These are phyloP conservation scores for Lachancea meyersii DNA, from an alignment of 805 yeast genomes.

Conservation along the genomic window DNA sequence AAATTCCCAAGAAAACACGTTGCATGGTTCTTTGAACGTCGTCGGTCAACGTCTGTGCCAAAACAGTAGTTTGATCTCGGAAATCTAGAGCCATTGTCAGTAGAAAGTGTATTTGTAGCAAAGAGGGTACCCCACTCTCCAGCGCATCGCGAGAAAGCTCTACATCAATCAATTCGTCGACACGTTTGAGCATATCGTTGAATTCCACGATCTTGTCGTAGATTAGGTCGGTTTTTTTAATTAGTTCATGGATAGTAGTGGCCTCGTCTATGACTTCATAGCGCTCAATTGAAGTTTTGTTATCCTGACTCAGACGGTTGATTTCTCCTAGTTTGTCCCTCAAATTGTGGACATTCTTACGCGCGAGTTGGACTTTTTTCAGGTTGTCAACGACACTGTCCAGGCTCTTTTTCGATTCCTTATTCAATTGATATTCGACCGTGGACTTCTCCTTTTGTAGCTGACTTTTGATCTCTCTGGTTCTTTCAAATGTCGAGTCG, in stretches of 20 bases:
- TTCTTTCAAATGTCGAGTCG: slow-evolving; percentile 49
- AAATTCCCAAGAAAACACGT: slow-evolving; percentile 32
- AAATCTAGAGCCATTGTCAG: slow-evolving; percentile 70
- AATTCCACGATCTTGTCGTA: slow-evolving; percentile 56
- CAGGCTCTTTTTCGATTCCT: slow-evolving; percentile 61
- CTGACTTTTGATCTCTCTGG: slow-evolving; percentile 47
- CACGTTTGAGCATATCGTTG: slow-evolving; percentile 41
- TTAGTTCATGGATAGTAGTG: slow-evolving; percentile 62
- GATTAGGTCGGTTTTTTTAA: slow-evolving; percentile 61
- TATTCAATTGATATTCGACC: slow-evolving; percentile 65
- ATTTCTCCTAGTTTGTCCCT: slow-evolving; percentile 42
- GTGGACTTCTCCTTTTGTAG: slow-evolving; percentile 64
- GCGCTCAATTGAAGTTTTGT: slow-evolving; percentile 52
- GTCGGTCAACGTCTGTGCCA: slow-evolving; percentile 47
- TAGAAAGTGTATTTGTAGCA: slow-evolving; percentile 63
- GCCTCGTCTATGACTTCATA: slow-evolving; percentile 65
- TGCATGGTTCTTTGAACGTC: slow-evolving; percentile 65
- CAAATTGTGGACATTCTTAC: slow-evolving; percentile 45
- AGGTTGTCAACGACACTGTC: slow-evolving; percentile 46
- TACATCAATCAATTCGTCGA: slow-evolving; percentile 48
- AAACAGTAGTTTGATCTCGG: slow-evolving; percentile 61
- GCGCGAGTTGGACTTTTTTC: slow-evolving; percentile 35
- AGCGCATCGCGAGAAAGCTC: slow-evolving; percentile 31
- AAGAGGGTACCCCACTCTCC: slow-evolving; percentile 43
- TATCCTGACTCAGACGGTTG: slow-evolving; percentile 46